Percentiles rank a stretch among this genome's conserved stretches.
Evolutionary conservation across 2,329 filamentous ascomycete genomes (phyloP).

Genomic region (Apiospora malaysiana): DNA sequence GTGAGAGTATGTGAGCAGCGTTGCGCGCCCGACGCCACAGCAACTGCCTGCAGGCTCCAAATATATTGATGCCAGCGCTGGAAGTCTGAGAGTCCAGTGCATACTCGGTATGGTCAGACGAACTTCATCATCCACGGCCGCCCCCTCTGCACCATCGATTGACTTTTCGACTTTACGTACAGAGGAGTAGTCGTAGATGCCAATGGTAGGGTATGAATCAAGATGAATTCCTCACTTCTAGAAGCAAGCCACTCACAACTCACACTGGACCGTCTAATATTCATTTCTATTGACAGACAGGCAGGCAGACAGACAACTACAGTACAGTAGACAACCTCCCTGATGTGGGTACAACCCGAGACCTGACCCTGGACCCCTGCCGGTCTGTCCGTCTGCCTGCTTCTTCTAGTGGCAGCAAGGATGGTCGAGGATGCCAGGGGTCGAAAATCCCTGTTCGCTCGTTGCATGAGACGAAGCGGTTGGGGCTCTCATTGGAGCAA

Average conservation of each 20-base stretch:
- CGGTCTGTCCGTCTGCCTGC: no score
- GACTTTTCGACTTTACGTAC: no score
- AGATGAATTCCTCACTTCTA: background rate
- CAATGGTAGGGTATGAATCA: no score
- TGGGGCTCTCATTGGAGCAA: constrained; percentile 34
- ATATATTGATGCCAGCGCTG: background rate
- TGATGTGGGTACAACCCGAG: no score
- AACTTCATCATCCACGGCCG: background rate
- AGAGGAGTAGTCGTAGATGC: no score
- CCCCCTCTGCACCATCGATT: no score
- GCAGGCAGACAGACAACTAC: no score
- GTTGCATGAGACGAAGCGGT: constrained; percentile 18
- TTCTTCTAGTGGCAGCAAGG: background rate
- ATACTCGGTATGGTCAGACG: background rate
- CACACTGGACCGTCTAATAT: background rate
- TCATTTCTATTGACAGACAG: no score
- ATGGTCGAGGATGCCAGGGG: background rate
- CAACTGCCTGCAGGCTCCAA: background rate
- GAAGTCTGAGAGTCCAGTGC: background rate
- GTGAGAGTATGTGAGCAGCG: background rate
- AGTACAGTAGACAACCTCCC: no score
- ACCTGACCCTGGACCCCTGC: constrained; percentile 4
- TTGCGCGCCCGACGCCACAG: background rate
- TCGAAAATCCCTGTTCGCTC: background rate
- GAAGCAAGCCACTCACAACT: background rate